A percentile compares a stretch with the other conserved stretches of the same genome.
These are phyloP conservation scores for Aspergillus nanangensis DNA, from an alignment of 495 filamentous ascomycete genomes.

Conservation along the genomic window DNA sequence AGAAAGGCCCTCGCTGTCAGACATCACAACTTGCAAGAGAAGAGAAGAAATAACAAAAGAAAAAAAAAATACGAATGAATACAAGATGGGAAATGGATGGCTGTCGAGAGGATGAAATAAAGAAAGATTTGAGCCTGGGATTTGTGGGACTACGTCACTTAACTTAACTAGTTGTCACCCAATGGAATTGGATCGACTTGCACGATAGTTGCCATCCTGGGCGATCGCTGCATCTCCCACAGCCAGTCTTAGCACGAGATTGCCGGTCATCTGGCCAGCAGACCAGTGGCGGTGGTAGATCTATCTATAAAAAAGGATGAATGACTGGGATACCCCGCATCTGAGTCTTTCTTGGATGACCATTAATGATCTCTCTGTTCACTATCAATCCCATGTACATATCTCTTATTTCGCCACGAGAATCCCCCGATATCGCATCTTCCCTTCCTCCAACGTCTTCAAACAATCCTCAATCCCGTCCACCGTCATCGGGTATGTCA, in stretches of 20 bases:
- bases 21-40: no score
- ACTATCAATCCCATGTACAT: not conserved
- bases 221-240: not conserved
- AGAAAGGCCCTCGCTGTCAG: no score
- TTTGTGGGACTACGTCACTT: not conserved
- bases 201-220: not conserved
- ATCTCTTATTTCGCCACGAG: conserved; percentile 28
- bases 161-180: no score
- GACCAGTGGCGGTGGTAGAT: not conserved
- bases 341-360: not conserved
- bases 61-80: no score
- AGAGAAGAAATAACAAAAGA: no score
- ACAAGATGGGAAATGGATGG: no score
- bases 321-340: not conserved
- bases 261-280: not conserved
- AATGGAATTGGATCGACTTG: no score
- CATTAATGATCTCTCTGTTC: not conserved
- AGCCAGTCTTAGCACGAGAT: not conserved
- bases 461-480: conserved; percentile 50
- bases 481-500: conserved; percentile 52
- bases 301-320: not conserved
- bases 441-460: conserved; percentile 47
- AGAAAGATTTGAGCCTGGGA: no score
- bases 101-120: no score
- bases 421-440: conserved; percentile 57